Conservation (phyloP, 352 stramenopile genomes). For the Phytophthora gonapodyides region DNA sequence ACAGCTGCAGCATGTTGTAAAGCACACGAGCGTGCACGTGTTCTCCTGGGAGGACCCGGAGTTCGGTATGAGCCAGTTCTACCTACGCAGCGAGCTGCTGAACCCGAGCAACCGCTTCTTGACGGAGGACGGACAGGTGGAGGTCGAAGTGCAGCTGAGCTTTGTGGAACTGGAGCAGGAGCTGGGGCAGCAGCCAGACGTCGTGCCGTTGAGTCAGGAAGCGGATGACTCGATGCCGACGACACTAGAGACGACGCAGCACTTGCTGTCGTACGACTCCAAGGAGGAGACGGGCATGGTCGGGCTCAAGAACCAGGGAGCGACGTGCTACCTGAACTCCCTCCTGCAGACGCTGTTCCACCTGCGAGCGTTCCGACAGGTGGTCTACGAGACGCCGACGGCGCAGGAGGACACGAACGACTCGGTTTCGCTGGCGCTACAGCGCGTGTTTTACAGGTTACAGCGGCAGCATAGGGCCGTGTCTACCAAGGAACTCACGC, state of each 20-base stretch:
- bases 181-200: constrained; percentile 3
- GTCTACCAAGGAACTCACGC: constrained; percentile 92
- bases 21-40: constrained; percentile 50
- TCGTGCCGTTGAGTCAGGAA: not conserved
- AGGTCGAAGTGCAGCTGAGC: constrained; percentile 54
- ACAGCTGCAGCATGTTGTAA: constrained; percentile 23
- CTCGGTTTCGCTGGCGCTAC: constrained; percentile 80
- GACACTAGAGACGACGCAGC: constrained; percentile 29
- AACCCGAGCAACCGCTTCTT: constrained; percentile 55
- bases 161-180: constrained; percentile 21
- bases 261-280: constrained; percentile 66
- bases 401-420: constrained; percentile 82
- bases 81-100: constrained; percentile 48
- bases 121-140: constrained; percentile 45
- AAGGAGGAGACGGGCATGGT: constrained; percentile 89
- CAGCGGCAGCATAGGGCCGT: constrained; percentile 79
- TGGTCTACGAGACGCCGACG: constrained; percentile 84
- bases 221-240: not conserved
- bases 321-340: constrained; percentile 95
- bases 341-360: constrained; percentile 93
- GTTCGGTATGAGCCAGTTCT: constrained; percentile 63
- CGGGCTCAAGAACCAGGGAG: constrained; percentile 89
- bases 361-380: constrained; percentile 81
- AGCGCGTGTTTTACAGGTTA: constrained; percentile 87
- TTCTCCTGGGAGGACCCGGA: constrained; percentile 57